Conservation (phyloP, 768 basidiomycete genomes). For the Amanita jacksonii region DNA sequence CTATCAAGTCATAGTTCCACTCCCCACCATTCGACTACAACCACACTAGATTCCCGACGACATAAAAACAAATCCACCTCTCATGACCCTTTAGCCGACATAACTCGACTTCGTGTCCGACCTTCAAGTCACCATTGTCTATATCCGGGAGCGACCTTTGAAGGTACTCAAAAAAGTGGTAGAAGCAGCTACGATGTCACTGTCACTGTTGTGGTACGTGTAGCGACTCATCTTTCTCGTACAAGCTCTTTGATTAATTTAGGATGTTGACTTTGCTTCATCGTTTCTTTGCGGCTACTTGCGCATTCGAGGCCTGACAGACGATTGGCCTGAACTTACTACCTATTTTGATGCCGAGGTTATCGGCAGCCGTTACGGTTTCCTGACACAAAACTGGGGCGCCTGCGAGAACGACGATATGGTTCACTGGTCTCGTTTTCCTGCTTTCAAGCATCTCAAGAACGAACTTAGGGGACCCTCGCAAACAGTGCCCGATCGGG, state of each 20-base stretch:
- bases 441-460: slow-evolving; percentile 77
- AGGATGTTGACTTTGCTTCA: slow-evolving; percentile 86
- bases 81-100: slow-evolving; percentile 55
- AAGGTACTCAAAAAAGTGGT: slow-evolving; percentile 90
- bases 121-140: slow-evolving; percentile 68
- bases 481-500: slow-evolving; percentile 67
- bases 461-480: slow-evolving; percentile 71
- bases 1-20: slow-evolving; percentile 13
- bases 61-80: slow-evolving; percentile 14
- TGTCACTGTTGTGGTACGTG: slow-evolving; percentile 82
- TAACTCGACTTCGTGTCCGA: slow-evolving; percentile 67
- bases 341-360: slow-evolving; percentile 97
- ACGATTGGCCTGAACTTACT: slow-evolving; percentile 92
- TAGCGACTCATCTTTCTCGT: slow-evolving; percentile 3
- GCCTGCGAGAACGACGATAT: slow-evolving; percentile 88
- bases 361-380: slow-evolving; percentile 85
- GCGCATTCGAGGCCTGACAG: slow-evolving; percentile 84
- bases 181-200: slow-evolving; percentile 91
- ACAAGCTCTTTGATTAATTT: neutral
- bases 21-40: slow-evolving; percentile 6
- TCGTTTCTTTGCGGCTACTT: slow-evolving; percentile 89
- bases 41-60: slow-evolving; percentile 11
- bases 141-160: slow-evolving; percentile 82
- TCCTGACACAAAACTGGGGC: slow-evolving; percentile 85
- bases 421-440: slow-evolving; percentile 92